Base-by-base conservation (phyloP, 73 alveolate species). In the Paramecium bursaria region DNA sequence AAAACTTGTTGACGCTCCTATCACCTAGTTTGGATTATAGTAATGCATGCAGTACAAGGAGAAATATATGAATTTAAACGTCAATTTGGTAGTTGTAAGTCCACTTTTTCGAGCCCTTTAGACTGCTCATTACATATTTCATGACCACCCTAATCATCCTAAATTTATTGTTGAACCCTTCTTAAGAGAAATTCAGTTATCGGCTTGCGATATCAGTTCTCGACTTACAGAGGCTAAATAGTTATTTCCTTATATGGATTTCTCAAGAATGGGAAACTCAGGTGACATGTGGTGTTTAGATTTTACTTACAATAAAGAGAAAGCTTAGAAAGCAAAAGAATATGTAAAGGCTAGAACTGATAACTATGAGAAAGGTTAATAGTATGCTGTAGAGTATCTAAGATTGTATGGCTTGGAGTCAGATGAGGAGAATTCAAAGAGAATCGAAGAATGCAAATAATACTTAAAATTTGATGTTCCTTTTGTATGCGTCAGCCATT, bases 71-170 rank as follows among this genome's bases (percentile, higher is more conserved):
- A 80, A 91, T 29, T n/a, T n/a, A n/a, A n/a, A n/a, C n/a, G 86
- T 94, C 22, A 91, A 89, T 27, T 57, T 91, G 3, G 97, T 96
- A n/a, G 93, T 86, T 57, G 94, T 94, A n/a, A 92, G 97, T 27
- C 99, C 99, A 14, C 85, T 96, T 49, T 82, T 94, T 74, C 86
- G 99, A 47, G 93, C 99, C 4, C 91, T 96, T 26, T 75, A 92
- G 74, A 94, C 98, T 13, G 97, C 94, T 42, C 86, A 94, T 54
- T 86, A 75, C 42, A 57, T 93, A 48, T 89, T 94, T 74, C 90
- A 90, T 86, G 90, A 75, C 46, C 96, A 92, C 80, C 92, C 96
- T 14, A 51, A 94, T 51, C 85, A 87, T 13, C 90, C 96, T 42
- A 87, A 86, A 9, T 82, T 95, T 14, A 61, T 89, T 21, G 94